These are phyloP conservation scores for Pyrenopolyporus hunteri DNA, from an alignment of 495 filamentous ascomycete species.

Conservation along the genomic window DNA sequence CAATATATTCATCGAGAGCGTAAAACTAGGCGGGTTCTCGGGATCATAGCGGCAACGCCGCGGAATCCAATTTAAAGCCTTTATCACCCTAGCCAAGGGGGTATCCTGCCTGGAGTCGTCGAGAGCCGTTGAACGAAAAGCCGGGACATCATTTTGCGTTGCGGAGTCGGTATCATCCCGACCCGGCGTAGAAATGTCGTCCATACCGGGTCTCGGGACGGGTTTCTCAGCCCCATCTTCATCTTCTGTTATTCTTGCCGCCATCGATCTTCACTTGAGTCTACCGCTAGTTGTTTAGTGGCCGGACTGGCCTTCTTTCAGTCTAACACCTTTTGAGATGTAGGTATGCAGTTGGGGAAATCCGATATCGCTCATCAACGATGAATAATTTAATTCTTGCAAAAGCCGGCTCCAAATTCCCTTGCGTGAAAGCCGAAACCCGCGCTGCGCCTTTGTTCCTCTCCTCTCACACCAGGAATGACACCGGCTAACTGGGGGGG, in stretches of 20 bases:
- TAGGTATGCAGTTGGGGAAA: slow-evolving; percentile 20
- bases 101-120: background rate
- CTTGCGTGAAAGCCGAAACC: background rate
- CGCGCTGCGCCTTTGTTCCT: background rate
- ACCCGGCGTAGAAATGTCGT: slow-evolving; percentile 2
- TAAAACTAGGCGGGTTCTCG: slow-evolving; percentile 40
- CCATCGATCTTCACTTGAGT: slow-evolving; percentile 5
- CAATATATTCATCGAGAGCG: slow-evolving; percentile 39
- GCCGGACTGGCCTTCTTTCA: background rate
- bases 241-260: background rate
- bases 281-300: background rate
- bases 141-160: background rate
- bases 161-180: slow-evolving; percentile 1
- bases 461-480: background rate
- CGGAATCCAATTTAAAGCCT: slow-evolving; percentile 39
- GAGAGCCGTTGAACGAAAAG: background rate
- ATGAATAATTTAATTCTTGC: background rate
- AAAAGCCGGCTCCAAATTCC: background rate
- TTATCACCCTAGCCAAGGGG: slow-evolving; percentile 9
- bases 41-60: slow-evolving; percentile 44
- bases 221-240: slow-evolving; percentile 18
- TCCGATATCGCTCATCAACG: slow-evolving; percentile 15
- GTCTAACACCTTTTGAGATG: background rate
- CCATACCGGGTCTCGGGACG: background rate
- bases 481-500: background rate